Evolutionary conservation across 768 basidiomycete species (phyloP), one percentile per base, ranked within the genome.

Genomic region (Suillus variegatus): DNA sequence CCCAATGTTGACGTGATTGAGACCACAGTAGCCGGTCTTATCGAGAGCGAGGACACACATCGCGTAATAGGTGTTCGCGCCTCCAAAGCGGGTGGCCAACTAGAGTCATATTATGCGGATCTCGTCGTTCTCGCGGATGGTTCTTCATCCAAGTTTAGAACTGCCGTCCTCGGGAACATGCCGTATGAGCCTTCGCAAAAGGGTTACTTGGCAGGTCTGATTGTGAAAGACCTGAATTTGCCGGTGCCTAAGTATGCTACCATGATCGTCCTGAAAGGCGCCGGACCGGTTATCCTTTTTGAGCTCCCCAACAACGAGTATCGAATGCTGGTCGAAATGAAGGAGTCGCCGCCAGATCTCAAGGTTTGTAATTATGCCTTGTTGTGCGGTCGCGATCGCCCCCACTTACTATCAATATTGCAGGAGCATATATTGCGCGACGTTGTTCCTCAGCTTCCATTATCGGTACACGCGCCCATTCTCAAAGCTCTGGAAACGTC

Each of bases 271-370:
- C 85, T 91, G 20, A 85, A 89, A 62, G 88, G 85, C 14, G 83
- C 82, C 62, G 95, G 94, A 0, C 94, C 94, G 7, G 91, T 95
- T 43, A 80, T 97, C 49, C 75, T 95, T 63, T 97, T 96, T 80
- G 93, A 94, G 75, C 94, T 97, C 69, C 88, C 83, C 5, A 78
- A 86, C 70, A 84, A 86, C 72, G 92, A 95, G 72, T 95, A 93
- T 3, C 85, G 95, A 46, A 94, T 97, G 80, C 86, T 97, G 64
- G 85, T 96, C 62, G 94, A 96, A 78, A 82, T 96, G 52, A 91
- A 91, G 70, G 80, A 82, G 1, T 90, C 92, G 14, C 81, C 94
- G 49, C 93, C 93, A 1, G 89, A 91, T 72, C 82, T 93, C 69
- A 90, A 89, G 78, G 91, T 89, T 69, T 65, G 38, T 58, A 20